Conservation (phyloP, 441 rosid species). For the Aleurites moluccanus region DNA sequence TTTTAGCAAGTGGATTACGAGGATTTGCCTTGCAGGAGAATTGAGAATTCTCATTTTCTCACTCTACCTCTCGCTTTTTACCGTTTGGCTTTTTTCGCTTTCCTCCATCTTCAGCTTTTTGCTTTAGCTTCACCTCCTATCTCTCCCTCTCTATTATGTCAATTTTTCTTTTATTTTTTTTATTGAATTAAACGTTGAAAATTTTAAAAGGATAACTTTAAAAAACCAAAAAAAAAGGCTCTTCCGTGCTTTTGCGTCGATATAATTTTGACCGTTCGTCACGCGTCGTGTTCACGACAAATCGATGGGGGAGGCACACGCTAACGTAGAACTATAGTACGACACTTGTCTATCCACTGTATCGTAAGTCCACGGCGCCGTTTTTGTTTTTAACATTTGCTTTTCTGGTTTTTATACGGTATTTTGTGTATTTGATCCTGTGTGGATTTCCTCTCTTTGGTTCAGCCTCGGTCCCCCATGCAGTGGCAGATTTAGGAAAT, state of each 20-base stretch:
- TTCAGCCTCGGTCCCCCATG: no score
- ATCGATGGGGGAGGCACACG: constrained; percentile 28
- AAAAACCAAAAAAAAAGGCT: background rate
- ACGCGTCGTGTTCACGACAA: constrained; percentile 80
- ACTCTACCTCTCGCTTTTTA: constrained; percentile 1
- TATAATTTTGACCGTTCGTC: constrained; percentile 55
- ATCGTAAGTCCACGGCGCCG: constrained; percentile 27
- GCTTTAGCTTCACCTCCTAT: constrained; percentile 24
- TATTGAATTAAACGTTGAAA: no score
- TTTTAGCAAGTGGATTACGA: constrained; percentile 51
- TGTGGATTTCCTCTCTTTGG: no score
- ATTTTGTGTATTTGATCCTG: no score
- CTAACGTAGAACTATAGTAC: background rate
- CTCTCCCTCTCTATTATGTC: background rate
- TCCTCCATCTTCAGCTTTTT: background rate
- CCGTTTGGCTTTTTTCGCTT: background rate
- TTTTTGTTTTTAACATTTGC: constrained; percentile 13
- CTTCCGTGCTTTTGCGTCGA: constrained; percentile 41
- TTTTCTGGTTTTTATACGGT: no score
- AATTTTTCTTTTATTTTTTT: background rate
- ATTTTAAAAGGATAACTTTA: no score
- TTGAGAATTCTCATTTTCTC: no score
- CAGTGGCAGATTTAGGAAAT: no score
- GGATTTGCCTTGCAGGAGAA: no score
- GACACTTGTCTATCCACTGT: constrained; percentile 26